Evolutionary conservation across 2,329 filamentous ascomycete species (phyloP), one percentile per base, ranked within the genome.

Genomic region (Ceratocystis harringtonii): DNA sequence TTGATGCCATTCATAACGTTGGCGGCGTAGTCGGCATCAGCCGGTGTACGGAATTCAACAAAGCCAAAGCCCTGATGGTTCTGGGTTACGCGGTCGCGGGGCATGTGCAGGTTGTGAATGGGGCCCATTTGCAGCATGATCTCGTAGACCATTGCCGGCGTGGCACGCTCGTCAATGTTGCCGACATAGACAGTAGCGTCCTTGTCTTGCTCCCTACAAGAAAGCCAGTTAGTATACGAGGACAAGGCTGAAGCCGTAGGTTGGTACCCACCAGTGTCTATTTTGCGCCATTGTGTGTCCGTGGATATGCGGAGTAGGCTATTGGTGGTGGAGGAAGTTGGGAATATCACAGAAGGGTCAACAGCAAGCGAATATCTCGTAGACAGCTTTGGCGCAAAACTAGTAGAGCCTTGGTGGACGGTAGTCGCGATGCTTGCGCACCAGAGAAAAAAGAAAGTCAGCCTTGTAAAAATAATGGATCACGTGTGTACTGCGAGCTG

Each of bases 11-110:
- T 97, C 88, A 97, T 95, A 70, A 96, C 90, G 73, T 92, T 88
- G 71, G 91, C 89, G 25, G 94, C 92, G 78, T 99, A 99, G 74
- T 97, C 94, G 71, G 94, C 94, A 75, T 96, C 94, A 72, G 91
- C 86, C 74, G 96, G 91, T 70, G 88, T 92, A 73, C 91, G 92
- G 76, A 96, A 99, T 77, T 99, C 94, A 76, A 99, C 94, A 77
- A 99, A 99, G 71, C 94, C 94, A 80, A 96, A 99, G 71, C 94
- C 94, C 77, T 97, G 94, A 76, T 99, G 94, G 66, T 87, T 88
- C 73, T 96, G 91, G 60, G 94, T 96, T 71, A 99, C 94, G 75
- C 94, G 90, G 76, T 99, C 94, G 80, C 96, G 96, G 65, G 94
- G 94, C 73, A 99, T 86, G 78, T 99, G 94, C 69, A 99, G 92